These are phyloP conservation scores for Rubroboletus satanas DNA, from an alignment of 768 basidiomycete genomes.

Conservation along the genomic window DNA sequence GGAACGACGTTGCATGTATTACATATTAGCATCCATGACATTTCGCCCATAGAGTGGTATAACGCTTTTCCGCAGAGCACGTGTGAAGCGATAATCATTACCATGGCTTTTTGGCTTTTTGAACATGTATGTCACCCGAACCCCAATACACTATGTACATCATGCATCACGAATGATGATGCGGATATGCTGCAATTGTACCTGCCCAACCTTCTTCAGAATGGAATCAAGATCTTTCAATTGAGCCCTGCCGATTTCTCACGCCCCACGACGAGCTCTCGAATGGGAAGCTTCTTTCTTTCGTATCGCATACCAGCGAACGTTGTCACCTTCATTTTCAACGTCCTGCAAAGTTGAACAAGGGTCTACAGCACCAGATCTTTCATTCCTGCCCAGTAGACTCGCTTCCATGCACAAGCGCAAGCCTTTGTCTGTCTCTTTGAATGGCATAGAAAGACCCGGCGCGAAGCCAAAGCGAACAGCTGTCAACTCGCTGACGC, in stretches of 20 bases:
- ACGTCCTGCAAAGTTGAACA: not conserved
- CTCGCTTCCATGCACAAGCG: conserved; percentile 16
- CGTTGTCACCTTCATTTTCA: not conserved
- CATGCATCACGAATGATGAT: not conserved
- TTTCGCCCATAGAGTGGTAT: not conserved
- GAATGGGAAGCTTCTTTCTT: not conserved
- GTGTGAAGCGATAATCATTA: conserved; percentile 21
- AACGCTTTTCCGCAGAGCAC: conserved; percentile 8
- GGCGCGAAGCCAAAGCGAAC: not conserved
- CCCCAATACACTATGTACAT: conserved; percentile 4
- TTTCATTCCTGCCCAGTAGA: not conserved
- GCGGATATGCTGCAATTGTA: conserved; percentile 12
- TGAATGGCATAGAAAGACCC: conserved; percentile 7
- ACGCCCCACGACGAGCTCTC: not conserved
- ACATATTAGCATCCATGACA: not conserved
- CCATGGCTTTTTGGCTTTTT: conserved; percentile 8
- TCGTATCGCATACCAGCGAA: not conserved
- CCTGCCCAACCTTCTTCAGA: conserved; percentile 22
- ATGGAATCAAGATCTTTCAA: conserved; percentile 26
- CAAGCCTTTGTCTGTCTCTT: conserved; percentile 1
- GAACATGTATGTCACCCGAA: conserved; percentile 16
- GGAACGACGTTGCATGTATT: not conserved
- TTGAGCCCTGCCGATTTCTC: conserved; percentile 9
- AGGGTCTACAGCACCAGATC: not conserved
- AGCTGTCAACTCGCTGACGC: conserved; percentile 20